These are phyloP conservation scores for Talaromyces proteolyticus DNA, from an alignment of 495 filamentous ascomycete genomes.

Conservation along the genomic window DNA sequence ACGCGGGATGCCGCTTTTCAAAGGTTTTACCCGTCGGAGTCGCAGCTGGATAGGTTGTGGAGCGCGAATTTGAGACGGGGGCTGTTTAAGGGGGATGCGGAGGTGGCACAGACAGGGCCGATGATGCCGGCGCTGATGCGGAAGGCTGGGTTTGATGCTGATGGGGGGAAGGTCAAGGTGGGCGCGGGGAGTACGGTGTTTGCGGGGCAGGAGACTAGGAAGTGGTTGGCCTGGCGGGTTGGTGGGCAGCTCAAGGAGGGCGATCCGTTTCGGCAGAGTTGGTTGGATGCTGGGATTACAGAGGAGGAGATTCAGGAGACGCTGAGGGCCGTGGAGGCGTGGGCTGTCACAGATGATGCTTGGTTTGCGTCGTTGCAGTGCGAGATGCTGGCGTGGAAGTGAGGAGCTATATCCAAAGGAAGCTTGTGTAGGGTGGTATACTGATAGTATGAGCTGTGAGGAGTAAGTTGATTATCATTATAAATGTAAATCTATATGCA, in stretches of 20 bases:
- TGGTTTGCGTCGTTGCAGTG: constrained; percentile 29
- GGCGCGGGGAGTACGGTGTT: constrained; percentile 22
- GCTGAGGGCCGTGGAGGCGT: constrained; percentile 16
- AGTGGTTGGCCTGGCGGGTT: constrained; percentile 20
- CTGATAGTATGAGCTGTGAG: too few species aligned
- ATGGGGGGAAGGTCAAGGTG: constrained; percentile 19
- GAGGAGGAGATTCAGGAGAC: constrained; percentile 30
- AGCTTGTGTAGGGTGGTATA: too few species aligned
- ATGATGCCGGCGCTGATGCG: constrained; percentile 24
- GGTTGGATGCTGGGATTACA: constrained; percentile 27
- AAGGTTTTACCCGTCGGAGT: constrained; percentile 26
- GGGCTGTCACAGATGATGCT: constrained; percentile 31
- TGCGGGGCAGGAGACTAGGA: constrained; percentile 18
- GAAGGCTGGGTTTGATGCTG: constrained; percentile 24
- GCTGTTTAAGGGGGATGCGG: constrained; percentile 11
- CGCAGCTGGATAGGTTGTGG: constrained; percentile 25
- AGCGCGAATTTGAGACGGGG: constrained; percentile 14
- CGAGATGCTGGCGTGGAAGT: constrained; percentile 37
- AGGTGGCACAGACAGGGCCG: constrained; percentile 14
- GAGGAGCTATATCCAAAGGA: too few species aligned
- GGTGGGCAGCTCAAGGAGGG: constrained; percentile 22
- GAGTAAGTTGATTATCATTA: too few species aligned
- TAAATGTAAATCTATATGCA: too few species aligned
- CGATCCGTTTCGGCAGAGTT: constrained; percentile 27
- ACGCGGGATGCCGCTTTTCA: constrained; percentile 27